Base-by-base conservation (phyloP, 306 rosid species). In the Mucuna pruriens region DNA sequence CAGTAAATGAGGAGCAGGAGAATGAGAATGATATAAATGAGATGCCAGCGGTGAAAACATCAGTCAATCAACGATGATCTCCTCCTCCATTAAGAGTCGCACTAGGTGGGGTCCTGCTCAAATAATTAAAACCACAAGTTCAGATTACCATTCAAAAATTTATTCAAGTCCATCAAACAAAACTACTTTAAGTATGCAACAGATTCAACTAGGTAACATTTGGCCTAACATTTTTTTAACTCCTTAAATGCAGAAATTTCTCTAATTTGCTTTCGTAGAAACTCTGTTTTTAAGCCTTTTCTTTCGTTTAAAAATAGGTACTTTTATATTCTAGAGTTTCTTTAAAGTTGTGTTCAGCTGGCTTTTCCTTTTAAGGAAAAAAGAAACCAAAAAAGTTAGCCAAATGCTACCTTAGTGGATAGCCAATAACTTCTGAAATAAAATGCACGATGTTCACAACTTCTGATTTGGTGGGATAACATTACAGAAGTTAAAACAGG, bases 51-150 rank as follows among this genome's bases (percentile, higher is more conserved):
- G 73, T 34, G 84, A 33, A 54, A 78, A 78, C 75, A 73, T 71
- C 88, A 23, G 64, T 71, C 75, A 58, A 82, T 94, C 89, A 90
- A 55, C 71, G 92, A 86, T 84, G 82, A 71, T 89, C 90, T 68
- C 90, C 85, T 86, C 88, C 86, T 80, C 95, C 90, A 49, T 85
- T 88, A 57, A 73, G 85, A 39, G 82, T 70, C 51, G 70, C 62
- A 25, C 81, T 34, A 64, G 90, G 82, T 45, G 69, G 64, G 86
- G 92, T 88, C 93, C 98, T 94, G 92, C 84, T 73, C 81, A 70
- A 51, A 76, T 77, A 87, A 85, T 29, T 63, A 82, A 85, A 67
- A 71, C 13, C 68, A 74, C 5, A 81, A 20, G 76, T 40, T 77
- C 19, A 71, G 58, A 65, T 16, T 39, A 54, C 74, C 19, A 64